phyloP scores from a whole-genome alignment of 768 basidiomycete genomes.

The Russula sp. region DNA sequence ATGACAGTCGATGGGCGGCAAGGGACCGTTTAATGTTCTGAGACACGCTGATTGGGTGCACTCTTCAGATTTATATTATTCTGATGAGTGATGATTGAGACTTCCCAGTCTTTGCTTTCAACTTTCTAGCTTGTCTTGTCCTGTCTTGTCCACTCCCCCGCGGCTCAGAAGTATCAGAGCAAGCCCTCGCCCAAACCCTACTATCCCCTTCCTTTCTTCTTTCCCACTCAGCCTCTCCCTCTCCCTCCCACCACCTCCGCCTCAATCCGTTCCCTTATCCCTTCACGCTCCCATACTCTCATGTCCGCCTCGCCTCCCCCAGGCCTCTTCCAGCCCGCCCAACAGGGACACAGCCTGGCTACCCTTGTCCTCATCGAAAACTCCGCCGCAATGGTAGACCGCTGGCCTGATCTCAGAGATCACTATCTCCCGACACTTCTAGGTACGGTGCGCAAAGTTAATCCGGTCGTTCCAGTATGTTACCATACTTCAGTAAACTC shows the following conservation, averaged over 20 bases:
- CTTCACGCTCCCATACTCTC: background rate
- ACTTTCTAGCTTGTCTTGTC: constrained; percentile 12
- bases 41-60: constrained; percentile 17
- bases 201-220: constrained; percentile 1
- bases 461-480: constrained; percentile 24
- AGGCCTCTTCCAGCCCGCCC: constrained; percentile 22
- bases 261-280: background rate
- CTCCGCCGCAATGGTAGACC: constrained; percentile 21
- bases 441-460: constrained; percentile 23
- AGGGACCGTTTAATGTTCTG: constrained; percentile 17
- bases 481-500: background rate
- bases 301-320: constrained; percentile 16
- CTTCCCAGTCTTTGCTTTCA: constrained; percentile 12
- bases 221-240: background rate
- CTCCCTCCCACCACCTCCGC: background rate
- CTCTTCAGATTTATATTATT: constrained; percentile 20
- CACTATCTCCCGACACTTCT: constrained; percentile 25
- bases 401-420: constrained; percentile 26
- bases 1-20: constrained; percentile 20
- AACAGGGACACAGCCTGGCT: constrained; percentile 19
- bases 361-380: constrained; percentile 25
- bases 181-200: constrained; percentile 18
- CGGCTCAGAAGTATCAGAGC: constrained; percentile 11
- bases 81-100: constrained; percentile 18
- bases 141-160: constrained; percentile 14